Evolutionary conservation across 495 filamentous ascomycete species (phyloP).

Genomic region (Aspergillus heteromorphus): DNA sequence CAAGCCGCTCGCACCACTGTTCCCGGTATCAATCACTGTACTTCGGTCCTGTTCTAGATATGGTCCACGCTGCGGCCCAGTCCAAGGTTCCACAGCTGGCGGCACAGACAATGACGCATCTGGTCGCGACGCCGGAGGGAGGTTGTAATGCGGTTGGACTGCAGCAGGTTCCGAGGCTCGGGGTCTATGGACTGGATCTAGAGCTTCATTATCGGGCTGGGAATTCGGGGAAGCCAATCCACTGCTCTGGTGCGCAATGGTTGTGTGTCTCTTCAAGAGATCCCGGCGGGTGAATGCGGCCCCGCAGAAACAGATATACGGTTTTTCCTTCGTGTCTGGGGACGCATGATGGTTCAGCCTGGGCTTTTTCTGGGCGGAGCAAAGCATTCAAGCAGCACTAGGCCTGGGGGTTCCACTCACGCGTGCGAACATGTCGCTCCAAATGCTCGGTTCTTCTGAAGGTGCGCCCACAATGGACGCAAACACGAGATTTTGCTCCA

Average conservation of each 20-base stretch:
- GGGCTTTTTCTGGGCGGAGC: not conserved
- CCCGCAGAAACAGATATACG: conserved; percentile 51
- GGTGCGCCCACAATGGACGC: conserved; percentile 36
- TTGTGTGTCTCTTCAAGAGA: conserved; percentile 48
- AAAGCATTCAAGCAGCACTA: not conserved
- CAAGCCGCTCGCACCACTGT: conserved; percentile 15
- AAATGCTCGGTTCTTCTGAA: conserved; percentile 46
- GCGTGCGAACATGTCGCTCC: conserved; percentile 51
- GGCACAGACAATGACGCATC: conserved; percentile 21
- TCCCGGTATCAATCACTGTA: conserved; percentile 14
- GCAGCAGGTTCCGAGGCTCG: conserved; percentile 9
- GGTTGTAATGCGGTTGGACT: conserved; percentile 4
- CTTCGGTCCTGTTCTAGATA: conserved; percentile 25
- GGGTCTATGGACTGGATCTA: conserved; percentile 7
- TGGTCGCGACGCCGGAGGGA: conserved; percentile 12
- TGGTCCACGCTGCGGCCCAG: conserved; percentile 19
- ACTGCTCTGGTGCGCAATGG: conserved; percentile 36
- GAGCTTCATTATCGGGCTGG: conserved; percentile 18
- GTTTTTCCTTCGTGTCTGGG: conserved; percentile 52
- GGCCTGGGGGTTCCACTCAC: conserved; percentile 23
- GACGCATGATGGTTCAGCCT: conserved; percentile 9
- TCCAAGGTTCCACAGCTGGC: conserved; percentile 29
- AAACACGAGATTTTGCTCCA: conserved; percentile 34
- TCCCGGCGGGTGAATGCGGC: conserved; percentile 49
- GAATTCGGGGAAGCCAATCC: conserved; percentile 28